These are phyloP conservation scores for Emmonsia crescens DNA, from an alignment of 2,329 filamentous ascomycete genomes.

Conservation along the genomic window DNA sequence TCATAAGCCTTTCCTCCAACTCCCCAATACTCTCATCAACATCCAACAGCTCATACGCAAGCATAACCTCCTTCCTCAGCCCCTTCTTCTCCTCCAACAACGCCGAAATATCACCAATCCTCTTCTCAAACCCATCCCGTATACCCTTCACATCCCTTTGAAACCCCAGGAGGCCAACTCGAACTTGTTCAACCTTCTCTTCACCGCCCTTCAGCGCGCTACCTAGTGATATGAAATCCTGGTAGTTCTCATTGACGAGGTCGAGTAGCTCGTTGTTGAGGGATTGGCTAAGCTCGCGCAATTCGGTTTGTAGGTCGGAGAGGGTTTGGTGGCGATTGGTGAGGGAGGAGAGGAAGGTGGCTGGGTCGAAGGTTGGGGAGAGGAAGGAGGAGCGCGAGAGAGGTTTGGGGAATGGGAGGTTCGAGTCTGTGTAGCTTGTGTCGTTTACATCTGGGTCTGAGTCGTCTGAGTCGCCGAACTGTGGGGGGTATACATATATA, in stretches of 20 bases:
- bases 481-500: conserved; percentile 3
- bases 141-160: conserved; percentile 69
- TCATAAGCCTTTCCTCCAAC: conserved; percentile 59
- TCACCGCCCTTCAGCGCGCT: conserved; percentile 75
- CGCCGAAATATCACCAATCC: conserved; percentile 51
- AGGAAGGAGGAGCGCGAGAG: conserved; percentile 78
- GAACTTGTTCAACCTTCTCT: conserved; percentile 80
- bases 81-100: conserved; percentile 56
- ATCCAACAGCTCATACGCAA: conserved; percentile 41
- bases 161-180: conserved; percentile 78
- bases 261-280: conserved; percentile 82
- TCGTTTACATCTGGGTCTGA: conserved; percentile 32
- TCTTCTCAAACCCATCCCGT: conserved; percentile 51
- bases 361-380: conserved; percentile 62
- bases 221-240: conserved; percentile 77
- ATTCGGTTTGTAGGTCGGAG: conserved; percentile 78
- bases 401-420: conserved; percentile 78
- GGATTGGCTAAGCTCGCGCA: conserved; percentile 66
- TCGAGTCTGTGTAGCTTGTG: conserved; percentile 48
- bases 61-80: conserved; percentile 54
- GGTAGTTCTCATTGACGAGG: conserved; percentile 91
- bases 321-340: conserved; percentile 88
- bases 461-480: conserved; percentile 37
- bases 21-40: conserved; percentile 41
- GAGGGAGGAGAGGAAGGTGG: conserved; percentile 70